Evolutionary conservation across 306 rosid species (phyloP).

Genomic region (Bauhinia variegata): DNA sequence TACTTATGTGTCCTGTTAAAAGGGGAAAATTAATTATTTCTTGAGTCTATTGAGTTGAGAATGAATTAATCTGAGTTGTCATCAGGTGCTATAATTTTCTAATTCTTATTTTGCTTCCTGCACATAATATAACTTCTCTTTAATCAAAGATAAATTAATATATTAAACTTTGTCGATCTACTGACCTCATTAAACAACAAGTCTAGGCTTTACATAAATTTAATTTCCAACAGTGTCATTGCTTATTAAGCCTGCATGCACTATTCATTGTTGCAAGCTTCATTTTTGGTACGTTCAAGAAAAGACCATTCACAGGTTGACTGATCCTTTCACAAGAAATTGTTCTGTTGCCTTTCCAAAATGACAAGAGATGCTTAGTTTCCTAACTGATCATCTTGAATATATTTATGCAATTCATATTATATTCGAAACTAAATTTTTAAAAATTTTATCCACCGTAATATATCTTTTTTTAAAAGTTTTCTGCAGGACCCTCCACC

Average conservation of each 20-base stretch:
- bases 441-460: too few species aligned
- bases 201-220: too few species aligned
- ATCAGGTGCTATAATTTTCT: background rate
- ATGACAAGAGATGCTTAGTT: background rate
- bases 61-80: background rate
- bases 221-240: too few species aligned
- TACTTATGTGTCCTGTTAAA: too few species aligned
- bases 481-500: too few species aligned
- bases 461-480: too few species aligned
- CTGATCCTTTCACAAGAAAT: slow-evolving; percentile 24
- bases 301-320: slow-evolving; percentile 17
- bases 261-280: background rate
- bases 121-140: background rate
- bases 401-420: background rate
- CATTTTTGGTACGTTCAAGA: background rate
- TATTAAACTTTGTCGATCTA: background rate
- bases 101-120: background rate
- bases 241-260: too few species aligned
- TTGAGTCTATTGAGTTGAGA: slow-evolving; percentile 28
- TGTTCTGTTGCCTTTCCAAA: slow-evolving; percentile 19
- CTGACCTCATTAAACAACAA: too few species aligned
- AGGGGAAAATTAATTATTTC: too few species aligned
- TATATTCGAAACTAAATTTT: too few species aligned
- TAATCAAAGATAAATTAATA: background rate
- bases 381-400: background rate